phyloP scores from a whole-genome alignment of 331 rosid species.

The Prunus yedoensis region DNA sequence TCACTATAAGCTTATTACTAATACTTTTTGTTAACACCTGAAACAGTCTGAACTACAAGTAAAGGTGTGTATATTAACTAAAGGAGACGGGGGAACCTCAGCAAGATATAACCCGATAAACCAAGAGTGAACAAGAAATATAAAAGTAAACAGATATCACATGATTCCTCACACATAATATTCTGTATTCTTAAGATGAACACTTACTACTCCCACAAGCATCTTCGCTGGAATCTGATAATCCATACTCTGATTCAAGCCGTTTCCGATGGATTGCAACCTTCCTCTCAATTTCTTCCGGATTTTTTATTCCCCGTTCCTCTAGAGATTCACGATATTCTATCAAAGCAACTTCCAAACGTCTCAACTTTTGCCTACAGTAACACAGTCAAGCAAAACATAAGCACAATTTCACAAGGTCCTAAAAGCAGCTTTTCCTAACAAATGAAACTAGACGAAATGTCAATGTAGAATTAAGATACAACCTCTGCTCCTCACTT shows the following conservation, averaged over 20 bases:
- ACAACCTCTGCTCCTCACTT: slow-evolving; percentile 92
- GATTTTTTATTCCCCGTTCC: slow-evolving; percentile 74
- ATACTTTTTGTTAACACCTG: not conserved
- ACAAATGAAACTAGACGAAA: slow-evolving; percentile 2
- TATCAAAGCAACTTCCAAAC: slow-evolving; percentile 87
- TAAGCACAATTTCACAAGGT: not conserved
- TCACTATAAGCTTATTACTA: not conserved
- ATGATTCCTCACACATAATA: not conserved
- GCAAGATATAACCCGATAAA: not conserved
- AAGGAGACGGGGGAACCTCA: not conserved
- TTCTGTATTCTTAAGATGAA: not conserved
- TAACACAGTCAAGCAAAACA: slow-evolving; percentile 1
- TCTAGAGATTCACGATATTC: slow-evolving; percentile 96
- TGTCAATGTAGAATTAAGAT: slow-evolving; percentile 17
- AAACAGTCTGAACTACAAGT: not conserved
- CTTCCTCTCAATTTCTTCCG: slow-evolving; percentile 79
- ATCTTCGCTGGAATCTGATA: slow-evolving; percentile 68
- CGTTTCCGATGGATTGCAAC: slow-evolving; percentile 56
- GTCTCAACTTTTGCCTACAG: slow-evolving; percentile 83
- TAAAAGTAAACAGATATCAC: not conserved
- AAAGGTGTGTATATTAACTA: not conserved
- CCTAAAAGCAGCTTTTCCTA: not conserved
- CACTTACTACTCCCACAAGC: slow-evolving; percentile 76
- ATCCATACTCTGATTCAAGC: slow-evolving; percentile 79
- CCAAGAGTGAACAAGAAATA: not conserved